phyloP scores from a whole-genome alignment of 208 protist species.

The Leishmania tarentolae region DNA sequence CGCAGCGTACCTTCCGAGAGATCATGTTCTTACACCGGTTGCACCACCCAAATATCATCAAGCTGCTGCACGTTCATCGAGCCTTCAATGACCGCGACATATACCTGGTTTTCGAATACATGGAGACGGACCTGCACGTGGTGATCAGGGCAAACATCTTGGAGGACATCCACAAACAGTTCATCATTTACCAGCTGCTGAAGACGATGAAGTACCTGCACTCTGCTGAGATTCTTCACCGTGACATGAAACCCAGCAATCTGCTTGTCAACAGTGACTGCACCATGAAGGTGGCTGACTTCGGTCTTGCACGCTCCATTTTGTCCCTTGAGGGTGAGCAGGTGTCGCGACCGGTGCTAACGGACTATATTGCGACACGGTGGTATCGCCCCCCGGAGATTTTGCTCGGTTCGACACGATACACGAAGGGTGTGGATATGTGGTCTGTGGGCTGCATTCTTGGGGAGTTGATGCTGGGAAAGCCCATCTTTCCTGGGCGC shows the following conservation, averaged over 20 bases:
- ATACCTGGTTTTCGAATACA: constrained; percentile 98
- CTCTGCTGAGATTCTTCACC: constrained; percentile 90
- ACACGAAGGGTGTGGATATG: constrained; percentile 98
- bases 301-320: constrained; percentile 97
- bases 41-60: constrained; percentile 97
- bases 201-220: constrained; percentile 97
- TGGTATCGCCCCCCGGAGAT: constrained; percentile 99
- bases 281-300: constrained; percentile 97
- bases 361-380: constrained; percentile 96
- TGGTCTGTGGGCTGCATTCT: constrained; percentile 99
- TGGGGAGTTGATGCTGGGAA: constrained; percentile 94
- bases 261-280: constrained; percentile 94
- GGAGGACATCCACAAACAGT: constrained; percentile 97
- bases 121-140: constrained; percentile 95
- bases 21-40: constrained; percentile 98
- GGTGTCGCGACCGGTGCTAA: constrained; percentile 85
- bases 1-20: constrained; percentile 96
- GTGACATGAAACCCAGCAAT: constrained; percentile 95
- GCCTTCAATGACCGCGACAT: constrained; percentile 97
- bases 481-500: constrained; percentile 95
- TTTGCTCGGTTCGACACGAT: constrained; percentile 94
- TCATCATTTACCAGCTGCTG: constrained; percentile 97
- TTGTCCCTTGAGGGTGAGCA: constrained; percentile 88
- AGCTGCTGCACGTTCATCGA: constrained; percentile 96
- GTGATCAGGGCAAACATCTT: constrained; percentile 98